Evolutionary conservation across 148 eudicot genomes (phyloP).

Genomic region (Diospyros lotus): DNA sequence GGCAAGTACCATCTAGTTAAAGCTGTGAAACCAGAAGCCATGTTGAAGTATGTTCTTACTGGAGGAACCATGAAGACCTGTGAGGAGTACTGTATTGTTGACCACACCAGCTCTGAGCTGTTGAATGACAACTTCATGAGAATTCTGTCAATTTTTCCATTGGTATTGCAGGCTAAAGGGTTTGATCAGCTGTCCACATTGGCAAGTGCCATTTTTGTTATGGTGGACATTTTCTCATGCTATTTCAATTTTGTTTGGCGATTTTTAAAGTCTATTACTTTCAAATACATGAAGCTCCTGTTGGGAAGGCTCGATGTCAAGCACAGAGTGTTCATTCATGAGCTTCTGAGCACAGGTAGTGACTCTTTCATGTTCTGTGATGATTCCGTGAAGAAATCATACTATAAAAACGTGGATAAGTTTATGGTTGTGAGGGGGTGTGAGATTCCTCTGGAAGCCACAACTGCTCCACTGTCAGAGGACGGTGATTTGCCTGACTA

Average conservation of each 20-base stretch:
- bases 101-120: background rate
- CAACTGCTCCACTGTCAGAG: constrained; percentile 2
- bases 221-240: constrained; percentile 3
- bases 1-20: constrained; percentile 6
- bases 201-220: background rate
- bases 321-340: constrained; percentile 4
- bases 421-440: constrained; percentile 3
- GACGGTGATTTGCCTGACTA: background rate
- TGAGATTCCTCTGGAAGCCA: constrained; percentile 4
- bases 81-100: constrained; percentile 7
- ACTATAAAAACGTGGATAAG: constrained; percentile 1
- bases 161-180: constrained; percentile 5
- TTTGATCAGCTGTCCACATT: constrained; percentile 7
- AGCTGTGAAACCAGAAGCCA: constrained; percentile 6
- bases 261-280: background rate
- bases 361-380: constrained; percentile 5
- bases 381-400: constrained; percentile 5
- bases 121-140: constrained; percentile 7
- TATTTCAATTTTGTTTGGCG: background rate
- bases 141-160: constrained; percentile 6
- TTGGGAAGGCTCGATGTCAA: background rate
- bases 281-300: constrained; percentile 6
- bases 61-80: constrained; percentile 8
- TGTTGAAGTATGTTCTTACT: constrained; percentile 3
- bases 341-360: background rate